phyloP scores from a whole-genome alignment of 2,329 filamentous ascomycete genomes.

The Celoporthe dispersa region DNA sequence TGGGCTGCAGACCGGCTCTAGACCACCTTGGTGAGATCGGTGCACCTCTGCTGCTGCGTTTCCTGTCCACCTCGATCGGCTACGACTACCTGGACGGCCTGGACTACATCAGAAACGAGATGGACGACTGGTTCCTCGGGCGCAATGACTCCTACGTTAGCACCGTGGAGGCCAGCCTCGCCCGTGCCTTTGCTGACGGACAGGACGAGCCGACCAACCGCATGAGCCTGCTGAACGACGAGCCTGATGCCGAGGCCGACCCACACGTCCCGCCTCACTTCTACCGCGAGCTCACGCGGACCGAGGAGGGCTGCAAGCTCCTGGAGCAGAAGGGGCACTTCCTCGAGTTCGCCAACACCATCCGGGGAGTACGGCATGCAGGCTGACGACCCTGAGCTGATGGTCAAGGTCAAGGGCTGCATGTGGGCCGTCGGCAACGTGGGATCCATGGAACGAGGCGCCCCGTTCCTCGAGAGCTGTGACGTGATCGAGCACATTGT shows the following conservation, averaged over 20 bases:
- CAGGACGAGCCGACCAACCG: conserved; percentile 61
- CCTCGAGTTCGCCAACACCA: conserved; percentile 87
- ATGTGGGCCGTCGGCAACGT: conserved; percentile 98
- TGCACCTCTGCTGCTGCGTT: conserved; percentile 86
- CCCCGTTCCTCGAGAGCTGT: conserved; percentile 87
- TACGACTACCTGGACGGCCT: conserved; percentile 97
- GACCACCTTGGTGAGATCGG: conserved; percentile 97
- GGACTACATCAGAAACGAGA: conserved; percentile 98
- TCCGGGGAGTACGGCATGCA: conserved; percentile 86
- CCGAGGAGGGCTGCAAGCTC: conserved; percentile 87
- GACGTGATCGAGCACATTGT: conserved; percentile 89
- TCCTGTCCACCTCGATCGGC: conserved; percentile 92
- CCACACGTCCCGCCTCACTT: conserved; percentile 91
- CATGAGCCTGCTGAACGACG: conserved; percentile 63
- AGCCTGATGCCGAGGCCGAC: conserved; percentile 57
- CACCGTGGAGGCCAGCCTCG: conserved; percentile 93
- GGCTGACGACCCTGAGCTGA: conserved; percentile 79
- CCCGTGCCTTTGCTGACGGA: conserved; percentile 77
- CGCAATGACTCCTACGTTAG: conserved; percentile 95
- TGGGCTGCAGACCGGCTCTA: conserved; percentile 90
- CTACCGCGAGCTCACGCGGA: conserved; percentile 92
- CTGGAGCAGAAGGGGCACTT: conserved; percentile 95
- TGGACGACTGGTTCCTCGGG: conserved; percentile 99
- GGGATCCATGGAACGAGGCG: conserved; percentile 95
- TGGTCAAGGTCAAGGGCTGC: conserved; percentile 94